Conservation (phyloP, 805 yeast genomes). For the Gaillardinia entomophila region DNA sequence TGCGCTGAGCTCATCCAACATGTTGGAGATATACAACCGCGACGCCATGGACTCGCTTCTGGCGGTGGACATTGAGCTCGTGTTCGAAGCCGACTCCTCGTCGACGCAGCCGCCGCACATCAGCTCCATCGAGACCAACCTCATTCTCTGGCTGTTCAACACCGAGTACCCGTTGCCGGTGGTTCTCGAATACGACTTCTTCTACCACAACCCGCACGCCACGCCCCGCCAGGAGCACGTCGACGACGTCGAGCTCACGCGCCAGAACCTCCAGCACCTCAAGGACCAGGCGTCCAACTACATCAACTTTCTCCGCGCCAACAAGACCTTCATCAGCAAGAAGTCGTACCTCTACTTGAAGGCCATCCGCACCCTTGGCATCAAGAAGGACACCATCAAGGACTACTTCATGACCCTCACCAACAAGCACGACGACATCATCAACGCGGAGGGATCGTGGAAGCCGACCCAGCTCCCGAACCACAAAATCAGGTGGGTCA, state of each 20-base stretch:
- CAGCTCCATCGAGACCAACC: conserved; percentile 25
- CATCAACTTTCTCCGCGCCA: conserved; percentile 29
- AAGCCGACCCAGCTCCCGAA: conserved; percentile 12
- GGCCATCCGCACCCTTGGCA: conserved; percentile 30
- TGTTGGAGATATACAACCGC: conserved; percentile 27
- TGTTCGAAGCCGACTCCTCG: conserved; percentile 19
- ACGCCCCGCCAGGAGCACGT: conserved; percentile 10
- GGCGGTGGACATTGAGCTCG: conserved; percentile 19
- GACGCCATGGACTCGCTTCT: conserved; percentile 14
- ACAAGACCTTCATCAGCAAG: conserved; percentile 25
- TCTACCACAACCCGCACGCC: conserved; percentile 23
- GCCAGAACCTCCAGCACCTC: conserved; percentile 26
- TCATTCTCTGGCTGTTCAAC: conserved; percentile 36
- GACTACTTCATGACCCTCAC: conserved; percentile 29
- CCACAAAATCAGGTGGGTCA: conserved; percentile 17
- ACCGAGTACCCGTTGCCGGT: conserved; percentile 38
- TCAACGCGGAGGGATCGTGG: conserved; percentile 24
- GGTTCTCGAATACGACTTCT: conserved; percentile 35
- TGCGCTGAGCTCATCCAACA: conserved; percentile 10
- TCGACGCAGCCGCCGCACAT: conserved; percentile 28
- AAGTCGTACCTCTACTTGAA: conserved; percentile 30
- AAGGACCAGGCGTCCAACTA: conserved; percentile 30
- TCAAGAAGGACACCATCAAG: conserved; percentile 34
- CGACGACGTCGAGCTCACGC: conserved; percentile 26
- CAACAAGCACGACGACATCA: conserved; percentile 16